Conservation (phyloP, 208 protist genomes). For the Trypanosomatidae sp. region DNA sequence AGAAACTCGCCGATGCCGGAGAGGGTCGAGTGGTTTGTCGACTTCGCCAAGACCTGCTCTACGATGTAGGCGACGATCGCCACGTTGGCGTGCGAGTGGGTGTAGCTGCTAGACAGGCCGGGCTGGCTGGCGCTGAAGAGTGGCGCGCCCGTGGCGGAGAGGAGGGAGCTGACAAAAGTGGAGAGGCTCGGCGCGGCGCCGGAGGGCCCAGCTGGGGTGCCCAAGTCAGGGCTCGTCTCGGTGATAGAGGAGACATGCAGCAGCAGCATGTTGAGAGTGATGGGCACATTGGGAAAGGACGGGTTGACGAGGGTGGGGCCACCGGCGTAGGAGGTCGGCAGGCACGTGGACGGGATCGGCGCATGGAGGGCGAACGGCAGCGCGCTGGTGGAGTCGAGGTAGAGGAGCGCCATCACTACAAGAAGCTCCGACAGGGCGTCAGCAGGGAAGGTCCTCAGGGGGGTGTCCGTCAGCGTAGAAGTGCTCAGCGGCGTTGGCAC, state of each 20-base stretch:
- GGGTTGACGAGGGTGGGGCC: slow-evolving; percentile 19
- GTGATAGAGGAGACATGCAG: slow-evolving; percentile 60
- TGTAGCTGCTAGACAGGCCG: slow-evolving; percentile 28
- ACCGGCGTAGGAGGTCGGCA: slow-evolving; percentile 26
- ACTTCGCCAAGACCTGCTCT: slow-evolving; percentile 32
- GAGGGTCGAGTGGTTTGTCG: slow-evolving; percentile 1
- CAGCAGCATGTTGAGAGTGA: slow-evolving; percentile 65
- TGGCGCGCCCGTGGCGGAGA: slow-evolving; percentile 6
- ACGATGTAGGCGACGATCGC: slow-evolving; percentile 61
- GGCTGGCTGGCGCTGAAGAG: slow-evolving; percentile 20
- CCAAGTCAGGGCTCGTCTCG: slow-evolving; percentile 29
- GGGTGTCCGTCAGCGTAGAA: slow-evolving; percentile 11
- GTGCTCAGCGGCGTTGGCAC: background rate
- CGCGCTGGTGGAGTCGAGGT: slow-evolving; percentile 30
- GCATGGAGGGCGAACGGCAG: slow-evolving; percentile 44
- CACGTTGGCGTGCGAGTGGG: slow-evolving; percentile 52
- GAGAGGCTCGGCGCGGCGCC: slow-evolving; percentile 18
- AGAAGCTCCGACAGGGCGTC: slow-evolving; percentile 53
- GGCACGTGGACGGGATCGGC: slow-evolving; percentile 42
- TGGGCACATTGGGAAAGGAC: slow-evolving; percentile 16
- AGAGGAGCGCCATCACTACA: slow-evolving; percentile 39
- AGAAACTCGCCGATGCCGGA: slow-evolving; percentile 31
- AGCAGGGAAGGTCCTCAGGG: slow-evolving; percentile 34
- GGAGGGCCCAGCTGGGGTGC: slow-evolving; percentile 7
- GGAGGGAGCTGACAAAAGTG: slow-evolving; percentile 39